Percentiles rank a stretch among this genome's conserved stretches.
Evolutionary conservation across 257 asterid species (phyloP).

Genomic region (Schizonepeta tenuifolia): DNA sequence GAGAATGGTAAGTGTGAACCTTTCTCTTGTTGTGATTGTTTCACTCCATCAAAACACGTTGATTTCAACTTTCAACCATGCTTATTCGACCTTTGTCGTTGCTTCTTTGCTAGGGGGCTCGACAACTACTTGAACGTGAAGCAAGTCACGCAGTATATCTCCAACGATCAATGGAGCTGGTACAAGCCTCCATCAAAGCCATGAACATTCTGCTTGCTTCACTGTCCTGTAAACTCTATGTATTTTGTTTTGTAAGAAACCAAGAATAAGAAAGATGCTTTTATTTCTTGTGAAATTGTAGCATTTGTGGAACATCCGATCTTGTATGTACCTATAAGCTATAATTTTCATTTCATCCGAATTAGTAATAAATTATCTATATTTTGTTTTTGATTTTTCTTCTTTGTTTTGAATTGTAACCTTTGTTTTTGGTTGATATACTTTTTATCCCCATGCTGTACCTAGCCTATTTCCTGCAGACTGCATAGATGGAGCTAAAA

Average conservation of each 20-base stretch:
- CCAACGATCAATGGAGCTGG: constrained; percentile 68
- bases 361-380: neutral
- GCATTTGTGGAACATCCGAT: neutral
- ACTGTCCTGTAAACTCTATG: neutral
- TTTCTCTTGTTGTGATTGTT: neutral
- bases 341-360: neutral
- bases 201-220: constrained; percentile 19
- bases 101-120: constrained; percentile 59
- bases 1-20: constrained; percentile 66
- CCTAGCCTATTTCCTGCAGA: no score
- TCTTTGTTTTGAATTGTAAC: no score
- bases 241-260: neutral
- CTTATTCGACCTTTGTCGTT: constrained; percentile 7
- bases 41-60: neutral
- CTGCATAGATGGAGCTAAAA: no score
- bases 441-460: no score
- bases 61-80: neutral
- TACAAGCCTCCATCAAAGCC: constrained; percentile 67
- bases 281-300: constrained; percentile 10
- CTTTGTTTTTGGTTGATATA: no score
- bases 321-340: neutral
- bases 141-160: constrained; percentile 67
- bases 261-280: constrained; percentile 11
- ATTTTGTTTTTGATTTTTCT: no score
- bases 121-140: constrained; percentile 73